Percentiles rank a stretch among this genome's conserved stretches.
Conservation (phyloP, 768 basidiomycete species). For the Paxillus involutus region DNA sequence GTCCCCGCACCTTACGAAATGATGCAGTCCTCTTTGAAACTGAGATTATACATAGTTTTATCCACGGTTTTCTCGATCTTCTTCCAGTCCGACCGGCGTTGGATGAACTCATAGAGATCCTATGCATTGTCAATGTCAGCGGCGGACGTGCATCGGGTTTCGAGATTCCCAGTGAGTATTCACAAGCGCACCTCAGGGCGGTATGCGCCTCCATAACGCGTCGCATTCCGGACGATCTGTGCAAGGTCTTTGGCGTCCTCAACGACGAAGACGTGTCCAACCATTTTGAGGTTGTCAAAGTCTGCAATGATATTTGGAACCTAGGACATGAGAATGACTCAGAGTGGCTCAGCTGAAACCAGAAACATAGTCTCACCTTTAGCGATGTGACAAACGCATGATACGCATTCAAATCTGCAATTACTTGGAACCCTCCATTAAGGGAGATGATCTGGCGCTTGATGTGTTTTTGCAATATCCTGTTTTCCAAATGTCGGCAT, state of each 20-base stretch:
- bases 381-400: slow-evolving; percentile 85
- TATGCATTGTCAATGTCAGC: slow-evolving; percentile 19
- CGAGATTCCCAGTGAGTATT: no score
- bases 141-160: no score
- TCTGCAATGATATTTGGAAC: slow-evolving; percentile 82
- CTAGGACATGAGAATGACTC: slow-evolving; percentile 28
- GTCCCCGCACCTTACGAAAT: slow-evolving; percentile 27
- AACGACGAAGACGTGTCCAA: slow-evolving; percentile 94
- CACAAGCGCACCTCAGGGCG: slow-evolving; percentile 73
- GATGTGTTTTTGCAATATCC: slow-evolving; percentile 94
- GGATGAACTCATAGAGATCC: slow-evolving; percentile 97
- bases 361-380: slow-evolving; percentile 47
- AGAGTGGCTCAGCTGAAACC: neutral
- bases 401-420: slow-evolving; percentile 94
- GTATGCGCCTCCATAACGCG: slow-evolving; percentile 93
- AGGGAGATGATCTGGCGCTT: slow-evolving; percentile 97
- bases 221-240: slow-evolving; percentile 93
- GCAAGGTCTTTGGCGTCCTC: slow-evolving; percentile 96
- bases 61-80: slow-evolving; percentile 97
- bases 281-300: slow-evolving; percentile 94
- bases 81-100: slow-evolving; percentile 95
- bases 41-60: slow-evolving; percentile 91
- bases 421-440: slow-evolving; percentile 91
- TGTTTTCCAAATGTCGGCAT: slow-evolving; percentile 27
- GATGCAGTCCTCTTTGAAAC: slow-evolving; percentile 90